These are phyloP conservation scores for Pyrenula massariospora DNA, from an alignment of 495 filamentous ascomycete genomes.

Conservation along the genomic window DNA sequence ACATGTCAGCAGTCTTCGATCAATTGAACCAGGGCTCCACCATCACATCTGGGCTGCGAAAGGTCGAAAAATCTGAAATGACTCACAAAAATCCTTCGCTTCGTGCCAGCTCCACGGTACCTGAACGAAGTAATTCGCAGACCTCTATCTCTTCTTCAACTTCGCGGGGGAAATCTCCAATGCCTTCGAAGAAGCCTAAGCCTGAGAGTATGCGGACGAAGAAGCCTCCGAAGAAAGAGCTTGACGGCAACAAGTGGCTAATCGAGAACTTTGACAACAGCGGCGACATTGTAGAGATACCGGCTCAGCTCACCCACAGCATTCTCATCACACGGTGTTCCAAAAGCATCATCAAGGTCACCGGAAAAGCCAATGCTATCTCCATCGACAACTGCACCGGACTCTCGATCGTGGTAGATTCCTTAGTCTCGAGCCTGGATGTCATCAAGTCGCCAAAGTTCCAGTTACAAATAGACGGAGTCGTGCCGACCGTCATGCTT, in stretches of 20 bases:
- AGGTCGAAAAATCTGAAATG: slow-evolving; percentile 90
- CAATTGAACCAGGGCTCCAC: slow-evolving; percentile 78
- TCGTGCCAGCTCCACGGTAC: slow-evolving; percentile 57
- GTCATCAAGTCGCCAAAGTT: slow-evolving; percentile 91
- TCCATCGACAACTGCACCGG: slow-evolving; percentile 81
- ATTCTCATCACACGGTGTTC: slow-evolving; percentile 85
- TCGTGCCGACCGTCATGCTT: slow-evolving; percentile 72
- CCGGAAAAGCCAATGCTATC: slow-evolving; percentile 88
- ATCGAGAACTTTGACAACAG: slow-evolving; percentile 88
- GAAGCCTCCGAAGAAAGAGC: slow-evolving; percentile 82
- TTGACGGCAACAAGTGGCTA: slow-evolving; percentile 93
- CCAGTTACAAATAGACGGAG: slow-evolving; percentile 75
- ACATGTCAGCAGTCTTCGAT: slow-evolving; percentile 77
- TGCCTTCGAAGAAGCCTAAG: slow-evolving; percentile 84
- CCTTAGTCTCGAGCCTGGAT: slow-evolving; percentile 80
- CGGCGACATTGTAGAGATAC: slow-evolving; percentile 57
- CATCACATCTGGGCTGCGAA: slow-evolving; percentile 78
- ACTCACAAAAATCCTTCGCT: slow-evolving; percentile 98
- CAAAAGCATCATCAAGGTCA: slow-evolving; percentile 79
- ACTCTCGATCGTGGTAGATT: slow-evolving; percentile 78
- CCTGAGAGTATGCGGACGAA: slow-evolving; percentile 88
- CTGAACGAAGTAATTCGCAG: slow-evolving; percentile 39
- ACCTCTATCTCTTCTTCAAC: slow-evolving; percentile 24
- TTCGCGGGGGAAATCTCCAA: slow-evolving; percentile 64
- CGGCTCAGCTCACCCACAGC: slow-evolving; percentile 72